Evolutionary conservation across 768 basidiomycete species (phyloP), one percentile per base, ranked within the genome.

Genomic region (Mycena polygramma): DNA sequence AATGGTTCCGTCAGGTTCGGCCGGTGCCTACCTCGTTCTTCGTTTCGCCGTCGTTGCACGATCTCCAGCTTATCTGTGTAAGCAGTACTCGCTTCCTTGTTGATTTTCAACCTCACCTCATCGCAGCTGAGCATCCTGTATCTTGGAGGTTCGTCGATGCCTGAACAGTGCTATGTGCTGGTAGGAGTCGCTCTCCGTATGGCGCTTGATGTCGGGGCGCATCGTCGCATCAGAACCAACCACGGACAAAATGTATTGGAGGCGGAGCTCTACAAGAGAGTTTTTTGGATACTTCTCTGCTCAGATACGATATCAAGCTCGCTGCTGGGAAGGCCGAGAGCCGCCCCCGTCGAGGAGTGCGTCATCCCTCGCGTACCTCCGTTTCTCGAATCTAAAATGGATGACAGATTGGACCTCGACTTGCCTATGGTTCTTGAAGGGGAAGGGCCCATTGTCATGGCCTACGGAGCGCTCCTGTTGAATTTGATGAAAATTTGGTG

Each of bases 351-450:
- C 55, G 83, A 85, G 64, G 88, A 88, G 83, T 85, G 62, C 65
- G 87, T 81, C 19, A 36, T 58, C 35, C 24, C 62, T 74, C 20
- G 13, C 37, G 4, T 22, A 14, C 15, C 39, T 45, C 22, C 7
- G 30, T 41, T 4, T 35, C 17, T 46, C 57, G 73, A 20, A 19
- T 54, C 57, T 54, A 6, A 59, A 24, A 14, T 9, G n/a, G 57
- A 70, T 57, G 51, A 43, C 73, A 86, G 87, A 66, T 81, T 88
- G 70, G 87, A 88, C 63, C 76, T 83, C 9, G 87, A 86, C 57
- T 80, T 83, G 30, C 89, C 89, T 0, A 77, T 85, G 0, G 84
- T 85, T 41, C 86, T 89, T 13, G 89, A 91, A 68, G 89, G 89
- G 69, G 89, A 89, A n/a, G 83, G 81, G 55, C 81, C 83, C 0